Evolutionary conservation across 352 stramenopile species (phyloP), one percentile per base, ranked within the genome.

Genomic region (Elongisporangium prolatum): DNA sequence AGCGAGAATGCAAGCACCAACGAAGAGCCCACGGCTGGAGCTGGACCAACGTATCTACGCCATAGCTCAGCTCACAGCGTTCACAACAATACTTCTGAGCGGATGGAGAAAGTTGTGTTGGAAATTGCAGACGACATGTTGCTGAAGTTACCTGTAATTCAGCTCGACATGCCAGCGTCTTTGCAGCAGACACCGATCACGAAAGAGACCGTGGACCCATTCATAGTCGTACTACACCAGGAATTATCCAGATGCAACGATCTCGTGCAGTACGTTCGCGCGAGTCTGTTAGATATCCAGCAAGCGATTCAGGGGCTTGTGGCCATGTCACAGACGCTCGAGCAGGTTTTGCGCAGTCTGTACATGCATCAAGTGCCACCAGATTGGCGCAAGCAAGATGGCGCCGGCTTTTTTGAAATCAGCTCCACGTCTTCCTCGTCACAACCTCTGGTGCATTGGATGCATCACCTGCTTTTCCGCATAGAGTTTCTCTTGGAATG

Each of bases 171-270:
- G 21, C 3, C 58, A 21, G n/a, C 48, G 0, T 16, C 21, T 38
- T 16, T 37, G 13, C 44, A 24, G 7, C 24, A 72, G 13, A 4
- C 34, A 17, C 11, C 34, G 10, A 17, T 1, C 10, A 44, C 0
- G 34, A 44, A 2, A 17, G 34, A 44, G 6, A 21, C 56, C 22
- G 38, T 67, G 1, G 82, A 93, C 14, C 79, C 77, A 14, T 74
- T 91, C n/a, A 52, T 24, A 0, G 71, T 91, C 24, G 85, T 92
- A 25, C 52, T 93, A 7, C 65, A 78, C 3, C 84, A 95, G 48
- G 85, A 95, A 52, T 52, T 88, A 9, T 44, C 56, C 4, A 71
- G 77, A 18, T 91, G 77, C 38, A 75, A 86, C 51, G 55, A 54
- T 17, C 50, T 92, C 2, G 48, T 92, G 3, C 59, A 53, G 5